Percentiles rank a stretch among this genome's conserved stretches.
phyloP scores from a whole-genome alignment of 169 alveolate species.

The Cryptosporidium sp. region DNA sequence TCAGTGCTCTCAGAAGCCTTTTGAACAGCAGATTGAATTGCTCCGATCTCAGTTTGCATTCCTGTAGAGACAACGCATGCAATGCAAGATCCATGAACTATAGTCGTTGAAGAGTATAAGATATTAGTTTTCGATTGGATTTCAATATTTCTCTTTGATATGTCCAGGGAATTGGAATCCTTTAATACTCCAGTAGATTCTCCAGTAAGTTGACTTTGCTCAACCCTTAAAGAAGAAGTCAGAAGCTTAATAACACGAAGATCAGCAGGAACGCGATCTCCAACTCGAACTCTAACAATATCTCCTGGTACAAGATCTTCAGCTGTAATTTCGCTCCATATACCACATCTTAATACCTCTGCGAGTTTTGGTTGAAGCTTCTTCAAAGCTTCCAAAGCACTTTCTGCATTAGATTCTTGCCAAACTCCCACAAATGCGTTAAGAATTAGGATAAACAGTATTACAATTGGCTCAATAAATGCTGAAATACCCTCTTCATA shows the following conservation, averaged over 20 bases:
- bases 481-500: conserved; percentile 93
- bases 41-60: conserved; percentile 98
- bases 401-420: conserved; percentile 99
- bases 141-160: conserved; percentile 79
- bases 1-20: conserved; percentile 93
- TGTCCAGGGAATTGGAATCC: conserved; percentile 82
- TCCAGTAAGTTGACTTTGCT: conserved; percentile 97
- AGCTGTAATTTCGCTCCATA: conserved; percentile 92
- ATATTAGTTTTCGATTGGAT: conserved; percentile 89
- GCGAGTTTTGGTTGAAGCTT: conserved; percentile 94
- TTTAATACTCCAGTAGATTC: conserved; percentile 93
- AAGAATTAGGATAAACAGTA: conserved; percentile 91
- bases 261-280: conserved; percentile 99
- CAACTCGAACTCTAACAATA: conserved; percentile 93
- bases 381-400: conserved; percentile 96
- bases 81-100: conserved; percentile 93
- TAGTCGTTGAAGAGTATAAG: conserved; percentile 94
- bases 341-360: conserved; percentile 92
- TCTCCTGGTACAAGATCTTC: conserved; percentile 97
- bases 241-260: conserved; percentile 91
- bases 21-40: conserved; percentile 94
- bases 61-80: conserved; percentile 97
- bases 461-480: conserved; percentile 96
- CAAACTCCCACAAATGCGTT: conserved; percentile 98
- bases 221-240: conserved; percentile 94